These are phyloP conservation scores for Coemansia sp. DNA, from an alignment of 192 early-diverging fungal genomes.

Conservation along the genomic window DNA sequence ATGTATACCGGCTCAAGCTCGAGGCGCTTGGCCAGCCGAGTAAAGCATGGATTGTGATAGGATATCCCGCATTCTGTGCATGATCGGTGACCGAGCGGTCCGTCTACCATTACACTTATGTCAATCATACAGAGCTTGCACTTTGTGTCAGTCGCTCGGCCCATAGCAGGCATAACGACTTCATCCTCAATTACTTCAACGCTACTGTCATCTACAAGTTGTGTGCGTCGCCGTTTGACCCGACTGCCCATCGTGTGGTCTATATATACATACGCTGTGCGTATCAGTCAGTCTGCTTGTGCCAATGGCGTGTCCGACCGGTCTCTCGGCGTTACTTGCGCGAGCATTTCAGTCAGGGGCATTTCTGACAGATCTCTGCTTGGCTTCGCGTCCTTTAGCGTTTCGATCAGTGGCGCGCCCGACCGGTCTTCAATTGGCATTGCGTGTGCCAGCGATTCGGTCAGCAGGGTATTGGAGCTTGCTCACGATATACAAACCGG, in stretches of 20 bases:
- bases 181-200: background rate
- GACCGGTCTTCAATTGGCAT: no score
- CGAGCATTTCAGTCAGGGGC: no score
- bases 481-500: background rate
- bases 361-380: no score
- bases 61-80: constrained; percentile 15
- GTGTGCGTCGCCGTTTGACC: background rate
- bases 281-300: background rate
- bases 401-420: no score
- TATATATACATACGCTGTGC: constrained; percentile 9
- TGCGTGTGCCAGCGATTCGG: background rate
- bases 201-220: no score
- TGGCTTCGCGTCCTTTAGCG: no score
- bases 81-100: background rate
- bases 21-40: background rate
- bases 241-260: constrained; percentile 15
- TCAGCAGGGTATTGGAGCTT: background rate
- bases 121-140: constrained; percentile 12
- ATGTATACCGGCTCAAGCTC: background rate
- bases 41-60: constrained; percentile 23
- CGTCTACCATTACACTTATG: background rate
- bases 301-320: no score
- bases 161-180: no score
- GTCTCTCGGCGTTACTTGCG: no score
- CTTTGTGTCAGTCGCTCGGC: background rate